Base-by-base conservation (phyloP, 1,284 basidiomycete genomes). In the Austroboletus novae-zelandiae region DNA sequence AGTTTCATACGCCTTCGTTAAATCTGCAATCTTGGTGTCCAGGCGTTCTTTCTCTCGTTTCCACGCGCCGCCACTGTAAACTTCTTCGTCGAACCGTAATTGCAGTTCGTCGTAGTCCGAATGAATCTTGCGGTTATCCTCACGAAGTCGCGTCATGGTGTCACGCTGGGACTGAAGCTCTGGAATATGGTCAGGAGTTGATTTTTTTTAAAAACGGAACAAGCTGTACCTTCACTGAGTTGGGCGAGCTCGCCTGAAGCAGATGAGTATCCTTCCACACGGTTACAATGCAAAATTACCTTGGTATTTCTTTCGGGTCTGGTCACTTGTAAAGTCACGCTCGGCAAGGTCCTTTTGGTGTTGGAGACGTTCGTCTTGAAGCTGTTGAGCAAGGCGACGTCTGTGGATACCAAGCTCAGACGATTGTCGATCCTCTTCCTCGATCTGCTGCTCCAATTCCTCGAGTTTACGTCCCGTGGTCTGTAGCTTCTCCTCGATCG, bases 41-140 rank as follows among this genome's bases (percentile, higher is more conserved):
- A 93, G 72, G 10, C 89, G 83, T 54, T 92, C 90, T 65, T 84
- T 90, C 69, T 93, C 90, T 58, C 89, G 88, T 73, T 88, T 89
- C 89, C 90, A 93, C 4, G 85, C 81, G 10, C 84, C 80, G 41
- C 84, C 84, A 51, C 79, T 87, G 66, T 88, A 89, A 1, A 85
- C 76, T 59, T 91, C 89, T 57, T 91, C 86, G 53, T 92, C 87
- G 57, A 83, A 84, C 35, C 81, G 79, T 37, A 86, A 69, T 57
- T 89, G 86, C 3, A 93, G 76, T 48, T 89, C 84, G 52, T 91
- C 89, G 47, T 86, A 81, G 56, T 91, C 84, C 0, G 85, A 85
- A 14, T 88, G 83, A 34, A 86, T 74, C 61, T 88, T 86, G 50
- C 88, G 79, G 60, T 86, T 88, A 54, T 92, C 90, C 61, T 92